These are phyloP conservation scores for Cercophora samala DNA, from an alignment of 495 filamentous ascomycete genomes.

Conservation along the genomic window DNA sequence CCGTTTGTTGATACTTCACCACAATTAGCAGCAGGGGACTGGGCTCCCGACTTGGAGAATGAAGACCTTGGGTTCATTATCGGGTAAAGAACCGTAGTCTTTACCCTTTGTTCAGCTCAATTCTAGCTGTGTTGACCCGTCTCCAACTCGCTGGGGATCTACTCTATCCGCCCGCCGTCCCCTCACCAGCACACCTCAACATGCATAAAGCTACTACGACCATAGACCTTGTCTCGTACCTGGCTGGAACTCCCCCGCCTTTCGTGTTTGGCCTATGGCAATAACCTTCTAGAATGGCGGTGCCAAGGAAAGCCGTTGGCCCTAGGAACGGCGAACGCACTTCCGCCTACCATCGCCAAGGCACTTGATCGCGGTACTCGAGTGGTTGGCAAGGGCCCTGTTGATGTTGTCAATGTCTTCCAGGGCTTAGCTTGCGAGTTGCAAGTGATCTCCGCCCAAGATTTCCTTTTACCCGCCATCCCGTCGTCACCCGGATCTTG, in stretches of 20 bases:
- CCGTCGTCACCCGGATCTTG: conserved; percentile 15
- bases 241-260: not conserved
- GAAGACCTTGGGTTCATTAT: not conserved
- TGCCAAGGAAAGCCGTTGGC: conserved; percentile 6
- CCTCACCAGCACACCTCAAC: not conserved
- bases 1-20: not conserved
- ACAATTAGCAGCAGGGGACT: not conserved
- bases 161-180: not conserved
- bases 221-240: not conserved
- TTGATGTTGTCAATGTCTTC: not conserved
- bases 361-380: conserved; percentile 10
- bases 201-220: not conserved
- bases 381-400: conserved; percentile 1
- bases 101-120: not conserved
- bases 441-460: not conserved
- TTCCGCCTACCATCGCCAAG: conserved; percentile 2
- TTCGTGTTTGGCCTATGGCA: not conserved
- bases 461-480: conserved; percentile 27
- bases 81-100: not conserved
- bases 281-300: not conserved
- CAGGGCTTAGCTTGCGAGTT: conserved; percentile 3
- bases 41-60: not conserved
- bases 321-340: conserved; percentile 3
- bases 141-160: not conserved
- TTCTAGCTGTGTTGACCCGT: not conserved